phyloP scores from a whole-genome alignment of 2,329 filamentous ascomycete species.

The Beauveria bassiana region DNA sequence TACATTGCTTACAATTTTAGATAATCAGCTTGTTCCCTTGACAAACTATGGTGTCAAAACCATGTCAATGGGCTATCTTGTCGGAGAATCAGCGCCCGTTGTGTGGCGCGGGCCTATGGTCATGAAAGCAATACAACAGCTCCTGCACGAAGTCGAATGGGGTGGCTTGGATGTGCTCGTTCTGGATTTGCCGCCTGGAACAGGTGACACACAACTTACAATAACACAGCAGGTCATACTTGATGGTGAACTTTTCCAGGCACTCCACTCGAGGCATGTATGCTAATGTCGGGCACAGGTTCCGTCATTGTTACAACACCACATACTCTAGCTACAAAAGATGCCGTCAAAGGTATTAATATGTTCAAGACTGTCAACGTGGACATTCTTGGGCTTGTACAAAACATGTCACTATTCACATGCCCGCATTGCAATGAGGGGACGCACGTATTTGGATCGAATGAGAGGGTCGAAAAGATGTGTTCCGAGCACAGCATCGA shows the following conservation, averaged over 20 bases:
- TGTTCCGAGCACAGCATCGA: conserved; percentile 66
- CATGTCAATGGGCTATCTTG: conserved; percentile 97
- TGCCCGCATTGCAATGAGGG: conserved; percentile 71
- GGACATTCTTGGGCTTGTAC: conserved; percentile 76
- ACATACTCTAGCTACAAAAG: conserved; percentile 84
- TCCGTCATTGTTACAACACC: conserved; percentile 87
- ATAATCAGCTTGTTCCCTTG: conserved; percentile 76
- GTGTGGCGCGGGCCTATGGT: conserved; percentile 97
- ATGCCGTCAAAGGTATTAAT: conserved; percentile 83
- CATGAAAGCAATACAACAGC: conserved; percentile 91
- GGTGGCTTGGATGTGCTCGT: conserved; percentile 80
- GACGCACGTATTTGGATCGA: conserved; percentile 66
- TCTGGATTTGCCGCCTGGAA: conserved; percentile 86
- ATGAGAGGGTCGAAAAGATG: conserved; percentile 56
- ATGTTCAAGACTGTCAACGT: conserved; percentile 86
- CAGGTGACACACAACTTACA: conserved; percentile 92
- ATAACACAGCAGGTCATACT: conserved; percentile 91
- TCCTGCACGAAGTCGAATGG: conserved; percentile 94
- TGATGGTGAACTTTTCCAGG: conserved; percentile 51
- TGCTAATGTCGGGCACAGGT: conserved; percentile 34
- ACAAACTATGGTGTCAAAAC: conserved; percentile 94
- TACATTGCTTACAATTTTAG: conserved; percentile 28
- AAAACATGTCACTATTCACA: conserved; percentile 83
- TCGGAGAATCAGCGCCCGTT: conserved; percentile 71
- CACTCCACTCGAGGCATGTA: no score